Base-by-base conservation (phyloP, 2,329 filamentous ascomycete genomes). In the Aspergillus chevalieri region DNA sequence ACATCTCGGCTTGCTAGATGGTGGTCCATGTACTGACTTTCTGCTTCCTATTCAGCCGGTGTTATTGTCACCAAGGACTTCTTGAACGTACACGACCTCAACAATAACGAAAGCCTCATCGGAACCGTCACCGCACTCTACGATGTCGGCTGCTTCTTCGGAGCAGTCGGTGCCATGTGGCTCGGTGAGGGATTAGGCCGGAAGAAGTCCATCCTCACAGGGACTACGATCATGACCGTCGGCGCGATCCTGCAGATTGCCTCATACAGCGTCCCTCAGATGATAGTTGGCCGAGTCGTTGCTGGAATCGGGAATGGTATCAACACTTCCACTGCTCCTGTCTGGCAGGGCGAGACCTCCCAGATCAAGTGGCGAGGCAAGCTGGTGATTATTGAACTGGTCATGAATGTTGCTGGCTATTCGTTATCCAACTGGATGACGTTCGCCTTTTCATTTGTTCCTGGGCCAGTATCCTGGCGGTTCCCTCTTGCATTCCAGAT, bases 331-430 rank as follows among this genome's bases (percentile, higher is more conserved):
- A 75, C 73, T 2, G 74, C 73, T 10, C 74, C 72, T 6, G 68
- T 77, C 4, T 79, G 75, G 74, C 75, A 69, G 57, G 71, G 73
- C 6, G 76, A 79, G 53, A 78, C 74, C 0, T 74, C 72, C 1
- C 73, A 73, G 51, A 65, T 69, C 14, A 62, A 65, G 6, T 52
- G 50, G 46, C 45, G 56, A 49, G 56, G 56, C 0, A 58, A 59
- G 43, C 43, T 56, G 21, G 58, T 64, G 64, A 58, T 64, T 12
- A 51, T 65, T 7, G 64, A 68, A 46, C 59, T 65, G 54, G 58
- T 62, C 30, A 39, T 56, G 5, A 52, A 52, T 5, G 44, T 58
- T 10, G 62, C 67, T 1, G 71, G 71, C 2, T 76, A 74, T 53
- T 68, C 66, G 4, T 68, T 74, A 6, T 70, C 68, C 4, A 70